Percentiles rank a stretch among this genome's conserved stretches.
phyloP scores from a whole-genome alignment of 139 green algal species.

The Auxenochlorella pyrenoidosa region DNA sequence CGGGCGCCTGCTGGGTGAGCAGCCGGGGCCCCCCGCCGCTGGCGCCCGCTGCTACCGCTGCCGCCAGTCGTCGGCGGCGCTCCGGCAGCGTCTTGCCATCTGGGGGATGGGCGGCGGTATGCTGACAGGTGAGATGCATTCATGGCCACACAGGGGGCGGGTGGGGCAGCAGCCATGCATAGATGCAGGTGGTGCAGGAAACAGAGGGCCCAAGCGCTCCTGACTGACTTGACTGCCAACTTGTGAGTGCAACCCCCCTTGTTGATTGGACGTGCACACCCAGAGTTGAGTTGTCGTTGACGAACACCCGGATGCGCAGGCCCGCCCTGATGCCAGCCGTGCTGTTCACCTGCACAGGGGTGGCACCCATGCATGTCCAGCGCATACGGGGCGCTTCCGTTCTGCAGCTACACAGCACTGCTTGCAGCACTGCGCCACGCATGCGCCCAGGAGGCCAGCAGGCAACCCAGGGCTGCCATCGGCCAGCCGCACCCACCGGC shows the following conservation, averaged over 20 bases:
- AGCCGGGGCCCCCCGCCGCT: not conserved
- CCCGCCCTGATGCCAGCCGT: not conserved
- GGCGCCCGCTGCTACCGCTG: not conserved
- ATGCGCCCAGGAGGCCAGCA: no score
- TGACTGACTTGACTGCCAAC: no score
- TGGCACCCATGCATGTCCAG: no score
- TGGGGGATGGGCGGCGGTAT: no score
- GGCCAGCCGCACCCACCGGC: not conserved
- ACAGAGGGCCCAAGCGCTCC: no score
- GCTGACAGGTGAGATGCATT: no score
- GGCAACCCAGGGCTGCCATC: not conserved
- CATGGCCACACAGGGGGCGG: not conserved
- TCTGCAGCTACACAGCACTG: not conserved
- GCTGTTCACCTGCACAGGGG: not conserved
- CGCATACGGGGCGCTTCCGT: no score
- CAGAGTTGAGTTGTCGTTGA: slow-evolving; percentile 13
- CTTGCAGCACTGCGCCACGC: no score
- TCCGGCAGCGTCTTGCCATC: not conserved
- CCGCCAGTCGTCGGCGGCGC: no score
- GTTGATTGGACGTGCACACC: not conserved
- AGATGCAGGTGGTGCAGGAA: not conserved
- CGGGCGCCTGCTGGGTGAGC: not conserved
- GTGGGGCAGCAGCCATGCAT: not conserved
- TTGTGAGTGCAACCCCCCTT: no score
- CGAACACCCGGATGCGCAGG: slow-evolving; percentile 6